Conservation (phyloP, 805 yeast genomes). For the Lachancea meyersii region DNA sequence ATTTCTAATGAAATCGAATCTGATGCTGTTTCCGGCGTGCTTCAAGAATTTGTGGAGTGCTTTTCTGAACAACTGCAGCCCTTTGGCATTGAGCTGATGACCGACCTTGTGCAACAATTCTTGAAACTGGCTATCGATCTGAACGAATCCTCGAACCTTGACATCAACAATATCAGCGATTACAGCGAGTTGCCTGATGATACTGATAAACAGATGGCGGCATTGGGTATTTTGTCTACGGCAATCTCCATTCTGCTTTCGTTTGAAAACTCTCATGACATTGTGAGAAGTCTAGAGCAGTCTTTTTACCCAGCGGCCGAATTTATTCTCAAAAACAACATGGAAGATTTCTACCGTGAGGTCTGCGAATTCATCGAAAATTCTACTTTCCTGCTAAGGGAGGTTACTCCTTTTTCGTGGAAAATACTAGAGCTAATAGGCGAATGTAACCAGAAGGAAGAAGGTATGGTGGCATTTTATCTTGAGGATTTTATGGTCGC, state of each 20-base stretch:
- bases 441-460: slow-evolving; percentile 29
- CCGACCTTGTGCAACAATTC: slow-evolving; percentile 66
- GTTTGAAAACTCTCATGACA: slow-evolving; percentile 70
- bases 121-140: slow-evolving; percentile 62
- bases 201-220: slow-evolving; percentile 75
- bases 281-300: slow-evolving; percentile 58
- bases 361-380: slow-evolving; percentile 69
- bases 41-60: slow-evolving; percentile 91
- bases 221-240: slow-evolving; percentile 73
- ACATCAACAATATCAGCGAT: slow-evolving; percentile 32
- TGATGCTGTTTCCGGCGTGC: slow-evolving; percentile 80
- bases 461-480: slow-evolving; percentile 54
- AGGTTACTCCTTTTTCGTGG: slow-evolving; percentile 72
- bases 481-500: slow-evolving; percentile 72
- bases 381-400: slow-evolving; percentile 53
- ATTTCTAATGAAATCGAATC: slow-evolving; percentile 78
- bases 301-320: slow-evolving; percentile 64
- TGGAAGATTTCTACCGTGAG: slow-evolving; percentile 73
- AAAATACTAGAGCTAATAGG: slow-evolving; percentile 49
- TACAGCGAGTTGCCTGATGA: slow-evolving; percentile 35
- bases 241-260: slow-evolving; percentile 75
- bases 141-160: slow-evolving; percentile 49
- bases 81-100: slow-evolving; percentile 67
- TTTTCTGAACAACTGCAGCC: slow-evolving; percentile 88
- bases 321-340: slow-evolving; percentile 55